A percentile compares a stretch with the other conserved stretches of the same genome.
Evolutionary conservation across 768 basidiomycete genomes (phyloP).

Genomic region (Podaxis rugospora): DNA sequence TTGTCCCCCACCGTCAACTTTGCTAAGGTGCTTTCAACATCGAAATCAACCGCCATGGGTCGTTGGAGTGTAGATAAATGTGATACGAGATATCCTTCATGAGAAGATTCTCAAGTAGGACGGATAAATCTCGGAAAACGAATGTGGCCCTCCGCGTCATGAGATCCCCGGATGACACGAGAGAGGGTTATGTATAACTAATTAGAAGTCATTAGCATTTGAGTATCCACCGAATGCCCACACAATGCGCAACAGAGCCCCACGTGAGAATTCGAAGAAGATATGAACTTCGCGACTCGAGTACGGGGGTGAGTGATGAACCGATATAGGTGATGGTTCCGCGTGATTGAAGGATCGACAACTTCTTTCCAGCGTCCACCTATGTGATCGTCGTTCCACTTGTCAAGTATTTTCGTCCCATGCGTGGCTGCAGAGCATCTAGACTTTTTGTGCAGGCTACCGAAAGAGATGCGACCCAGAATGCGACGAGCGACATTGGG

Average conservation of each 20-base stretch:
- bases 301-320: background rate
- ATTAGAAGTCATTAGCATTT: too few species aligned
- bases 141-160: constrained; percentile 10
- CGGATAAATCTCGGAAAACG: constrained; percentile 20
- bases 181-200: too few species aligned
- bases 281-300: background rate
- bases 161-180: background rate
- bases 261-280: background rate
- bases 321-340: background rate
- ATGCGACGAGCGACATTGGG: constrained; percentile 6
- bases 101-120: constrained; percentile 12
- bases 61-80: background rate
- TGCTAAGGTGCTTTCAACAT: constrained; percentile 32
- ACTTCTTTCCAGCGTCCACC: too few species aligned
- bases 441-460: constrained; percentile 10
- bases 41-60: constrained; percentile 24
- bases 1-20: constrained; percentile 36
- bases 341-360: too few species aligned
- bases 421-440: too few species aligned
- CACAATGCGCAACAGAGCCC: background rate
- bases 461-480: constrained; percentile 14
- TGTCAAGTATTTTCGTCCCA: too few species aligned
- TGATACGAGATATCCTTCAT: background rate
- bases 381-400: too few species aligned
- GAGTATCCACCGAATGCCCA: too few species aligned